Evolutionary conservation across 2,329 filamentous ascomycete species (phyloP).

Genomic region (Pyrenophora graminea): DNA sequence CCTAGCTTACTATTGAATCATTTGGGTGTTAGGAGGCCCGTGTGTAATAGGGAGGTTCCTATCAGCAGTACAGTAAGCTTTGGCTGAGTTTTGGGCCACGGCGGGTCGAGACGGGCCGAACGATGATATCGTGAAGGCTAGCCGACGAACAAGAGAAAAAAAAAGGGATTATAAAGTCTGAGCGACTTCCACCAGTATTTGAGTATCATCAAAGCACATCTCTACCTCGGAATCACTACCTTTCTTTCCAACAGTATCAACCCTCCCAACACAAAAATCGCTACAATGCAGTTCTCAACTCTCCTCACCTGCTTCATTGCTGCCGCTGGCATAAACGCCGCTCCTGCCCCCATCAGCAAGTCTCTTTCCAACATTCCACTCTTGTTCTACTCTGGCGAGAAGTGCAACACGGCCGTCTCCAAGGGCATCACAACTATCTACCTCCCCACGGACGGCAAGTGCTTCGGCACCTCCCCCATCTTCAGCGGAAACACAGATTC

Average conservation of each 20-base stretch:
- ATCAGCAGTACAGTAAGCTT: too few species aligned
- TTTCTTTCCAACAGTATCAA: neutral
- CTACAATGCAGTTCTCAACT: conserved; percentile 15
- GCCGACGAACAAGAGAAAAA: too few species aligned
- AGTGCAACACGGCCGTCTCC: conserved; percentile 12
- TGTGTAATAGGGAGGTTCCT: too few species aligned
- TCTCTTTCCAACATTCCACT: conserved; percentile 18
- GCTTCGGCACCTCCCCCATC: conserved; percentile 19
- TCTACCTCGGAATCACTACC: neutral
- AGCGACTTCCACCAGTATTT: neutral
- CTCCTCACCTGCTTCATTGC: conserved; percentile 10
- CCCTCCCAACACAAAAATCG: neutral
- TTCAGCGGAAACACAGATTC: conserved; percentile 20
- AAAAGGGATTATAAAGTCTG: too few species aligned
- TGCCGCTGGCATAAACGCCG: conserved; percentile 18
- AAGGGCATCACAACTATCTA: conserved; percentile 12
- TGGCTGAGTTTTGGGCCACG: too few species aligned
- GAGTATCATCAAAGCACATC: neutral
- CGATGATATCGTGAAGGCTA: too few species aligned
- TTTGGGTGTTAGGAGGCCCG: too few species aligned
- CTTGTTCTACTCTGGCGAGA: conserved; percentile 15
- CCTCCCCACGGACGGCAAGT: conserved; percentile 20
- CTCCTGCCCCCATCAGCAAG: conserved; percentile 11
- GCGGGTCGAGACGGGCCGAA: too few species aligned
- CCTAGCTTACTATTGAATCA: too few species aligned